Conservation (phyloP, 768 basidiomycete genomes). For the Suillus bovinus region DNA sequence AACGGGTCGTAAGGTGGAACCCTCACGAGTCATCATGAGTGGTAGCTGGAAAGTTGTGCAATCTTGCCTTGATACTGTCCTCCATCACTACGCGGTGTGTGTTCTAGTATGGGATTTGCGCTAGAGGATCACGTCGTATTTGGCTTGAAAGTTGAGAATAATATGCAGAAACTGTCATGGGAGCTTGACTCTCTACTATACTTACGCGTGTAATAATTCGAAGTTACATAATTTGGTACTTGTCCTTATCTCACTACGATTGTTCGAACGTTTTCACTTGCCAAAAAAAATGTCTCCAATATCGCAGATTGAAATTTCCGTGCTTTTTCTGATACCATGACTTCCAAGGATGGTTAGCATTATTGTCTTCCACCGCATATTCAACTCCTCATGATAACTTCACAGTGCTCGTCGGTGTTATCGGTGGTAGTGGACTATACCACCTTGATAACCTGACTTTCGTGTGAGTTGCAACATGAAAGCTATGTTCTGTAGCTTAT, state of each 20-base stretch:
- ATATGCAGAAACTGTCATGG: too few relatives aligned
- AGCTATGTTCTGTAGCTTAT: not conserved
- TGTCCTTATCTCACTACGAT: not conserved
- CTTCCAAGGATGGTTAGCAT: not conserved
- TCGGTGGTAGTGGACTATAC: conserved; percentile 92
- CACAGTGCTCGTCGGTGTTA: conserved; percentile 81
- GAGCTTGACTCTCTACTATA: too few relatives aligned
- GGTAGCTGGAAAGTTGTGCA: not conserved
- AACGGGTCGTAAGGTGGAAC: not conserved
- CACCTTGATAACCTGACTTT: conserved; percentile 89
- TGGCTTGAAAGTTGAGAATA: too few relatives aligned
- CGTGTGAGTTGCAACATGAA: conserved; percentile 57
- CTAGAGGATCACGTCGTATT: too few relatives aligned
- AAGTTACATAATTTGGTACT: not conserved
- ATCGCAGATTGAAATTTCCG: not conserved
- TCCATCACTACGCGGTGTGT: too few relatives aligned
- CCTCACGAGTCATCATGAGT: too few relatives aligned
- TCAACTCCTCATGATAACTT: not conserved
- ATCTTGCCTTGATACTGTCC: not conserved
- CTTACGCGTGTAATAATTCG: too few relatives aligned
- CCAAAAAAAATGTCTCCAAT: not conserved
- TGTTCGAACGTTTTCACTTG: not conserved
- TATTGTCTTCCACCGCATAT: not conserved
- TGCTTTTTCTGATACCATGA: not conserved
- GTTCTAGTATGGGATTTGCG: too few relatives aligned